These are phyloP conservation scores for Glomus cerebriforme DNA, from an alignment of 192 early-diverging fungal species.

Conservation along the genomic window DNA sequence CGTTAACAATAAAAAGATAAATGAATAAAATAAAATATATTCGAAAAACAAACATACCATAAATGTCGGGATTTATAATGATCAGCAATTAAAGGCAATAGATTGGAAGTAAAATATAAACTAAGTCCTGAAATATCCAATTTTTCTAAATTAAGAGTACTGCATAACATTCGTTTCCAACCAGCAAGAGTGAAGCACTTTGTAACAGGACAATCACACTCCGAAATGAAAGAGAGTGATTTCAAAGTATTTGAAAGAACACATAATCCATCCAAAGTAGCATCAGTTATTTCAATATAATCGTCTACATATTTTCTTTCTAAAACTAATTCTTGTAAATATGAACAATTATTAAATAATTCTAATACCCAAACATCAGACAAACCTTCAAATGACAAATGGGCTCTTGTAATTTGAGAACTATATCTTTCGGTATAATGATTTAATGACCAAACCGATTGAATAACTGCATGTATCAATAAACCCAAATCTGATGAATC, in stretches of 20 bases:
- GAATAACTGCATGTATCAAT: conserved; percentile 10
- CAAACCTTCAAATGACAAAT: conserved; percentile 2
- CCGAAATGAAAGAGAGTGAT: conserved; percentile 2
- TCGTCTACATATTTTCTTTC: conserved; percentile 13
- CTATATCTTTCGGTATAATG: conserved; percentile 15
- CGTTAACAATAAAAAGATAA: background rate
- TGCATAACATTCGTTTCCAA: background rate
- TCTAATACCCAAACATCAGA: conserved; percentile 1
- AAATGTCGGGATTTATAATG: background rate
- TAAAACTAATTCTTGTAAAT: conserved; percentile 11
- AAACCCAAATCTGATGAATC: background rate
- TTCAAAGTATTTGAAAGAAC: conserved; percentile 1
- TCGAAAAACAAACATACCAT: background rate
- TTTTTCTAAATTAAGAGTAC: conserved; percentile 8
- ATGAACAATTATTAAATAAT: background rate
- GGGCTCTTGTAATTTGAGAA: conserved; percentile 1
- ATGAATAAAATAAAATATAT: background rate
- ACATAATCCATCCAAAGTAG: background rate
- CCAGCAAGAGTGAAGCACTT: background rate
- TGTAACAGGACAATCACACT: background rate
- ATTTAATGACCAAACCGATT: conserved; percentile 3
- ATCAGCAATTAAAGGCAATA: conserved; percentile 5
- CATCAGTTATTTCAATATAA: conserved; percentile 12
- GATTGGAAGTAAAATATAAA: background rate
- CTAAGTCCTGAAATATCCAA: background rate